A percentile compares a stretch with the other conserved stretches of the same genome.
phyloP scores from a whole-genome alignment of 352 stramenopile genomes.

The Phytopythium montanum region DNA sequence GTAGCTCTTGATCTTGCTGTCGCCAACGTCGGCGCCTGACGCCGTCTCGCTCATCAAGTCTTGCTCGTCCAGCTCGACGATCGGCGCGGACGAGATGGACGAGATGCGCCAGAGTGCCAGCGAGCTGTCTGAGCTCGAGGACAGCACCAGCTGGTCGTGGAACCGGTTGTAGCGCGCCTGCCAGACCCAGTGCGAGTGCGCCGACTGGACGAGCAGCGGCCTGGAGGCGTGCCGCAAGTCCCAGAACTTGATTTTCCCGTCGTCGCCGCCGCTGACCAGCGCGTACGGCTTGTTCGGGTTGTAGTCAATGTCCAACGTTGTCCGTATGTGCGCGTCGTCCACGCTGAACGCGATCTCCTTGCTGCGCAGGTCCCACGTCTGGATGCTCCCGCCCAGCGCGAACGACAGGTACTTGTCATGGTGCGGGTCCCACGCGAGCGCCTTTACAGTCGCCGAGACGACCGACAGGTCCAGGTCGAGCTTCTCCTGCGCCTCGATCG shows the following conservation, averaged over 20 bases:
- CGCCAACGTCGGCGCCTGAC: constrained; percentile 47
- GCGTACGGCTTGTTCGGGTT: constrained; percentile 97
- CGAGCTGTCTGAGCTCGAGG: constrained; percentile 89
- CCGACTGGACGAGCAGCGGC: constrained; percentile 83
- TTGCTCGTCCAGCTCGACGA: constrained; percentile 91
- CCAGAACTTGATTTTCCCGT: constrained; percentile 98
- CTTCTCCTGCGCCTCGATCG: constrained; percentile 32
- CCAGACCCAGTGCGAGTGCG: constrained; percentile 93
- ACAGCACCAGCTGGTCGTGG: constrained; percentile 97
- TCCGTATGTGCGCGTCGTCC: constrained; percentile 55
- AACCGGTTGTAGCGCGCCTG: constrained; percentile 96
- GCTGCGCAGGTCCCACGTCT: constrained; percentile 69
- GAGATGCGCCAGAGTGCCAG: constrained; percentile 96
- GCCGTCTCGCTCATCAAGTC: constrained; percentile 65
- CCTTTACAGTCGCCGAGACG: constrained; percentile 23
- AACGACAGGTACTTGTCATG: constrained; percentile 60
- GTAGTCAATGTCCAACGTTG: constrained; percentile 92
- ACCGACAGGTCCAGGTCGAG: constrained; percentile 53
- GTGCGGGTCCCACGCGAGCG: constrained; percentile 84
- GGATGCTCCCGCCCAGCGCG: constrained; percentile 53
- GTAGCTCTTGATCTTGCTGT: constrained; percentile 81
- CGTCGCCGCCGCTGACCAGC: constrained; percentile 90
- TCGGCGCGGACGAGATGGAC: constrained; percentile 94
- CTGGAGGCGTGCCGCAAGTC: constrained; percentile 86
- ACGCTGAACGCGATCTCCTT: constrained; percentile 40